Percentiles rank a stretch among this genome's conserved stretches.
Evolutionary conservation across 768 basidiomycete genomes (phyloP).

Genomic region (Daedaleopsis nitida): DNA sequence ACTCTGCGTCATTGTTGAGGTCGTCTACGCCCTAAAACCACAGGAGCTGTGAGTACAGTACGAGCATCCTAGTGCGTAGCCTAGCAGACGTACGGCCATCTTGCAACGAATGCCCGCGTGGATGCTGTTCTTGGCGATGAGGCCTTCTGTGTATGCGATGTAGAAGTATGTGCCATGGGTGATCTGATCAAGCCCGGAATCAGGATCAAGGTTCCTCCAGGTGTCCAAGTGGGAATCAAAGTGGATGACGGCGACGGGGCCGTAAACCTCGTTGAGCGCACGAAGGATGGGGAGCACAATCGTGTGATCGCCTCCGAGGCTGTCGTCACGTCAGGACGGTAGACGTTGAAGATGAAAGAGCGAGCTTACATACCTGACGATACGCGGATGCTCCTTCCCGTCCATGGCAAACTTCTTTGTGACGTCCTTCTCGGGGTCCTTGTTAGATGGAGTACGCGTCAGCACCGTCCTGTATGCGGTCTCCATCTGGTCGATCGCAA

Average conservation of each 20-base stretch:
- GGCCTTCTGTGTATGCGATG: slow-evolving; percentile 74
- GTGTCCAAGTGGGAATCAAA: slow-evolving; percentile 82
- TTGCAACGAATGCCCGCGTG: slow-evolving; percentile 89
- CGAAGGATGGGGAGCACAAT: slow-evolving; percentile 87
- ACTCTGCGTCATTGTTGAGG: slow-evolving; percentile 65
- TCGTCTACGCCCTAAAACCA: slow-evolving; percentile 38
- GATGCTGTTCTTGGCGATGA: slow-evolving; percentile 72
- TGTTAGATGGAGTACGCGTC: slow-evolving; percentile 47
- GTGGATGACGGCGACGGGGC: slow-evolving; percentile 81
- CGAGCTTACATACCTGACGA: slow-evolving; percentile 49
- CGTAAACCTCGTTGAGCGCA: slow-evolving; percentile 76
- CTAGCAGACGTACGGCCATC: slow-evolving; percentile 37
- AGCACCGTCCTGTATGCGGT: slow-evolving; percentile 81
- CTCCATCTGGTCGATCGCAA: slow-evolving; percentile 86
- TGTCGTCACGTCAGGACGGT: slow-evolving; percentile 11
- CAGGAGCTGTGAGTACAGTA: too few relatives aligned
- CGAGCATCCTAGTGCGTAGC: too few relatives aligned
- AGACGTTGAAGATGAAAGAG: not conserved
- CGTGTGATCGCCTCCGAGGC: slow-evolving; percentile 83
- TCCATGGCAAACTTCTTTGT: slow-evolving; percentile 51
- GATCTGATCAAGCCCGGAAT: slow-evolving; percentile 41
- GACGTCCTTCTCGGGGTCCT: slow-evolving; percentile 17
- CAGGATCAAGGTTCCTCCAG: slow-evolving; percentile 37
- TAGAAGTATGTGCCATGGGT: slow-evolving; percentile 90
- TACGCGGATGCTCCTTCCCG: slow-evolving; percentile 68